Percentiles rank a stretch among this genome's conserved stretches.
Conservation (phyloP, 495 filamentous ascomycete species). For the Staphylotrichum longicolle region DNA sequence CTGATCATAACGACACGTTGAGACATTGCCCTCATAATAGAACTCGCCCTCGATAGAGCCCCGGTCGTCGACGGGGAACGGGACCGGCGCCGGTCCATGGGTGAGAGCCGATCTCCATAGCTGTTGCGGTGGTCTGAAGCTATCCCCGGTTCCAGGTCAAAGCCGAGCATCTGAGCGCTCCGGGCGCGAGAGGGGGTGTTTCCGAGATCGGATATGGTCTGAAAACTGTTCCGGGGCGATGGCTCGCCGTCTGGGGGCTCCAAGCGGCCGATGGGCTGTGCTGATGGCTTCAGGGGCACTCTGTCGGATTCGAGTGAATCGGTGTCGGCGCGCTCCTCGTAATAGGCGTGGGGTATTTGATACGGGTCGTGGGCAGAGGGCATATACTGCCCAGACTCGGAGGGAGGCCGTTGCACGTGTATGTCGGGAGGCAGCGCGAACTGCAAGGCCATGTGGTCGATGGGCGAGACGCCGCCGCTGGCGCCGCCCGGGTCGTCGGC, state of each 20-base stretch:
- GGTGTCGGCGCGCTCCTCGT: slow-evolving; percentile 53
- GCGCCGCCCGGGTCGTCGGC: slow-evolving; percentile 28
- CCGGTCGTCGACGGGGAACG: slow-evolving; percentile 55
- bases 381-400: slow-evolving; percentile 25
- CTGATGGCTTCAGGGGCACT: slow-evolving; percentile 59
- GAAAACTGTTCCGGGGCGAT: slow-evolving; percentile 62
- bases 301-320: slow-evolving; percentile 68
- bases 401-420: slow-evolving; percentile 23
- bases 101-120: slow-evolving; percentile 49
- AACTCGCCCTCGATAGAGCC: slow-evolving; percentile 74
- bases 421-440: slow-evolving; percentile 51
- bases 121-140: slow-evolving; percentile 42
- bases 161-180: slow-evolving; percentile 47
- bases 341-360: slow-evolving; percentile 44
- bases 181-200: slow-evolving; percentile 40
- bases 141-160: slow-evolving; percentile 53
- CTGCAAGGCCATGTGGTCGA: slow-evolving; percentile 48
- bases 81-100: slow-evolving; percentile 53
- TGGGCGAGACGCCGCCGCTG: slow-evolving; percentile 40
- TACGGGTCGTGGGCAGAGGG: slow-evolving; percentile 38
- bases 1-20: slow-evolving; percentile 97
- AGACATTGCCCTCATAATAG: slow-evolving; percentile 94
- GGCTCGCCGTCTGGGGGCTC: slow-evolving; percentile 49
- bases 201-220: slow-evolving; percentile 54
- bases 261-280: slow-evolving; percentile 65